A percentile compares a stretch with the other conserved stretches of the same genome.
These are phyloP conservation scores for Aspergillus cejpii DNA, from an alignment of 2,329 filamentous ascomycete species.

Conservation along the genomic window DNA sequence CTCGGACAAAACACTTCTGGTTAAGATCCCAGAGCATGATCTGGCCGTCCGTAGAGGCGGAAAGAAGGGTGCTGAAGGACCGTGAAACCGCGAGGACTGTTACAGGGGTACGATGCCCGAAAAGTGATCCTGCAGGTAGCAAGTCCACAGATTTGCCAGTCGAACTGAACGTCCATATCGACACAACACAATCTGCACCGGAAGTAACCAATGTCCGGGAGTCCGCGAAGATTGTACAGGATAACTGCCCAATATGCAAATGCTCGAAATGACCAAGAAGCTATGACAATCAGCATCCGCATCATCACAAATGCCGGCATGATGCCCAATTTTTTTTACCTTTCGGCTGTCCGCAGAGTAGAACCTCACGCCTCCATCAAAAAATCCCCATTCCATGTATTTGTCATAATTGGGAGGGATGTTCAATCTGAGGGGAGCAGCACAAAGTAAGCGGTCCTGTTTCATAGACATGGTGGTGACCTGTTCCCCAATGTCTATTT, in stretches of 20 bases:
- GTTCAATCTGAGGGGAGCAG: slow-evolving; percentile 77
- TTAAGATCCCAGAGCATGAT: slow-evolving; percentile 94
- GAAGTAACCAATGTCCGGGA: slow-evolving; percentile 86
- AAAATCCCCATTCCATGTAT: slow-evolving; percentile 93
- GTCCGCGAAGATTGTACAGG: slow-evolving; percentile 75
- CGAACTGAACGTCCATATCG: slow-evolving; percentile 67
- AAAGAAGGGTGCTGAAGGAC: slow-evolving; percentile 81
- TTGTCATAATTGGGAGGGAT: slow-evolving; percentile 81
- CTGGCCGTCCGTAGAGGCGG: slow-evolving; percentile 72
- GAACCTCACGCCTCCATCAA: slow-evolving; percentile 87
- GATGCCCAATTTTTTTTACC: slow-evolving; percentile 33
- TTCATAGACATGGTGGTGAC: slow-evolving; percentile 73
- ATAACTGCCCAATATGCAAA: slow-evolving; percentile 83
- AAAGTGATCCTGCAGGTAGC: slow-evolving; percentile 69
- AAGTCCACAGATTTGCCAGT: slow-evolving; percentile 68
- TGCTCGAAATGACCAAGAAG: slow-evolving; percentile 87
- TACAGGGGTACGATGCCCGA: slow-evolving; percentile 82
- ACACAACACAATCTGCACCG: slow-evolving; percentile 85
- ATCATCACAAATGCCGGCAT: not conserved
- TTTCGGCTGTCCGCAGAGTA: slow-evolving; percentile 77
- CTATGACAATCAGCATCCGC: slow-evolving; percentile 21
- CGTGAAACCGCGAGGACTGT: slow-evolving; percentile 76
- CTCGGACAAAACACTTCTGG: slow-evolving; percentile 75
- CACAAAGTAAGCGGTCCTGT: slow-evolving; percentile 74
- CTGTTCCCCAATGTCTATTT: slow-evolving; percentile 61